These are phyloP conservation scores for Phialemoniopsis sp. DNA, from an alignment of 2,329 filamentous ascomycete species.

Conservation along the genomic window DNA sequence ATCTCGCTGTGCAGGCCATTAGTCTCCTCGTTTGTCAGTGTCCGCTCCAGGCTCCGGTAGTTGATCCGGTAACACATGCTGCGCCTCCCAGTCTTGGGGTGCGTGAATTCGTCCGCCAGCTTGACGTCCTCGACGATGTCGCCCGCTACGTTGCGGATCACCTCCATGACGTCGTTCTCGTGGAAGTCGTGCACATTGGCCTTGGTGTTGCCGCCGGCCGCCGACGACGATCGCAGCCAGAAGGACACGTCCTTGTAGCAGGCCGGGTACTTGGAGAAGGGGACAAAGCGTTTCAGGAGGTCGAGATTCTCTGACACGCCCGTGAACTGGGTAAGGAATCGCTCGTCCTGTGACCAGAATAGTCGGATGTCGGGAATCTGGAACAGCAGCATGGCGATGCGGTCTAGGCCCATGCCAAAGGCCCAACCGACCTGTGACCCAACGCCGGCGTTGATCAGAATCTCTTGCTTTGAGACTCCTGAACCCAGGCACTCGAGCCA, in stretches of 20 bases:
- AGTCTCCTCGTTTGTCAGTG: slow-evolving; percentile 77
- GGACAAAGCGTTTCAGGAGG: slow-evolving; percentile 61
- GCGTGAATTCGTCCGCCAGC: slow-evolving; percentile 80
- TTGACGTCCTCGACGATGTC: slow-evolving; percentile 84
- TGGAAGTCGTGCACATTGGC: slow-evolving; percentile 58
- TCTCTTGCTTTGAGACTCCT: slow-evolving; percentile 79
- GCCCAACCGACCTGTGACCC: slow-evolving; percentile 84
- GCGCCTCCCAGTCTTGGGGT: slow-evolving; percentile 77
- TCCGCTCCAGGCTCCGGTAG: slow-evolving; percentile 89
- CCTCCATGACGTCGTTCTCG: slow-evolving; percentile 96
- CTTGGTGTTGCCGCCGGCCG: slow-evolving; percentile 38
- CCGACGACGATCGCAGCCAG: slow-evolving; percentile 61
- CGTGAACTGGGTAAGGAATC: slow-evolving; percentile 84
- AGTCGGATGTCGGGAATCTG: slow-evolving; percentile 93
- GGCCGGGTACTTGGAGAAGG: slow-evolving; percentile 87
- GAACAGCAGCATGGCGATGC: slow-evolving; percentile 96
- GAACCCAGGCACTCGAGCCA: slow-evolving; percentile 97
- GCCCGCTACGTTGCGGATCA: slow-evolving; percentile 78
- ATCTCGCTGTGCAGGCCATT: slow-evolving; percentile 73
- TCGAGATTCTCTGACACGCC: slow-evolving; percentile 48
- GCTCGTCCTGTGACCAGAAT: slow-evolving; percentile 84
- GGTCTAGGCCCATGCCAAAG: slow-evolving; percentile 89
- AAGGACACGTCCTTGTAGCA: slow-evolving; percentile 93
- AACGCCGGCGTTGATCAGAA: slow-evolving; percentile 74
- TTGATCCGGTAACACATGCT: slow-evolving; percentile 92